Conservation (phyloP, 2,329 filamentous ascomycete genomes). For the Hypoxylon sp. region DNA sequence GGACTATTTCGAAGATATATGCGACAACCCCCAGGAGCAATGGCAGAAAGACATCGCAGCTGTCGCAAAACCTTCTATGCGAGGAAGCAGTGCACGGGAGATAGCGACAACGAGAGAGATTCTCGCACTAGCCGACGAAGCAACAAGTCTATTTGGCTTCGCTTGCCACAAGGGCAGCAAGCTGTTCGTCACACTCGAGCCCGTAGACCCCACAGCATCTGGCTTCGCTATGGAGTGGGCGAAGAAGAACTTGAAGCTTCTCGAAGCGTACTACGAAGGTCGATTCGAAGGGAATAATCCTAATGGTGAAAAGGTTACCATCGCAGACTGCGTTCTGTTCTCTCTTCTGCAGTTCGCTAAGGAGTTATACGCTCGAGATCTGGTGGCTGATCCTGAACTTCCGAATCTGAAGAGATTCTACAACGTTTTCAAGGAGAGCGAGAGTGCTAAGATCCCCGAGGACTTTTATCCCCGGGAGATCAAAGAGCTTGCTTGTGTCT, state of each 20-base stretch:
- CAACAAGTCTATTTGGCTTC: constrained; percentile 10
- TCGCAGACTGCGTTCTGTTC: constrained; percentile 21
- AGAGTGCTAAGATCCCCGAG: constrained; percentile 17
- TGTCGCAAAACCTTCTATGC: constrained; percentile 15
- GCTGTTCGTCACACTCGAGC: background rate
- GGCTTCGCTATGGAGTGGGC: background rate
- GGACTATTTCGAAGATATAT: constrained; percentile 47
- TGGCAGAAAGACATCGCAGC: constrained; percentile 35
- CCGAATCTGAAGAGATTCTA: constrained; percentile 21
- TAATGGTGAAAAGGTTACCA: background rate
- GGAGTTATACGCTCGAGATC: constrained; percentile 11
- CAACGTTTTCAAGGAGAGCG: constrained; percentile 11
- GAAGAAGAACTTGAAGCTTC: constrained; percentile 10
- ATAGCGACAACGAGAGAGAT: constrained; percentile 17
- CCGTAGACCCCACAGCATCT: background rate
- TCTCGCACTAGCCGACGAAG: constrained; percentile 9
- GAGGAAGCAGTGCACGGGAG: background rate
- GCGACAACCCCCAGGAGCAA: constrained; percentile 36
- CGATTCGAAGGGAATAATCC: constrained; percentile 2
- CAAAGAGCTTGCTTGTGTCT: constrained; percentile 1
- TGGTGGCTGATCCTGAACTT: constrained; percentile 14
- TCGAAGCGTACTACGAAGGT: constrained; percentile 22
- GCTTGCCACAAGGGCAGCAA: constrained; percentile 22
- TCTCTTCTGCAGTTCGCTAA: constrained; percentile 22
- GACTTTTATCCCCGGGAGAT: constrained; percentile 9